These are phyloP conservation scores for Ceratocystis cacaofunesta DNA, from an alignment of 2,329 filamentous ascomycete genomes.

Conservation along the genomic window DNA sequence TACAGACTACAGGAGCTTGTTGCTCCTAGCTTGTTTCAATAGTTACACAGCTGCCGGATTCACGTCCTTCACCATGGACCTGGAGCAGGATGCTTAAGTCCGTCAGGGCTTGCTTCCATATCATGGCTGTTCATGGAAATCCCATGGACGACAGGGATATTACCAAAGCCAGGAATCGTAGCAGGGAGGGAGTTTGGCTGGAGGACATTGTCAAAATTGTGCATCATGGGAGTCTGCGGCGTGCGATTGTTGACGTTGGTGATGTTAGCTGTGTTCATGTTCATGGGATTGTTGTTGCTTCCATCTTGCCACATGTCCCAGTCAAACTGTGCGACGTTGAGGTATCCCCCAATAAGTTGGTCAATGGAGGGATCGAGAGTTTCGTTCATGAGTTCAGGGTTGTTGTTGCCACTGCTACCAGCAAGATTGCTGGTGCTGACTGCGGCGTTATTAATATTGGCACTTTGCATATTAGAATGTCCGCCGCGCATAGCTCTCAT, in stretches of 20 bases:
- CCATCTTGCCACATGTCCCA: conserved; percentile 31
- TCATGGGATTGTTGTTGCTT: background rate
- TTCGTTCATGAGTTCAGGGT: background rate
- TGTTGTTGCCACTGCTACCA: background rate
- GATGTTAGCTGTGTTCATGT: conserved; percentile 1
- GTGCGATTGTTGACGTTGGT: background rate
- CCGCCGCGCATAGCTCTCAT: background rate
- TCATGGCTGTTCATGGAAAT: conserved; percentile 2
- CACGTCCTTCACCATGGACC: background rate
- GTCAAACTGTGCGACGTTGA: conserved; percentile 31
- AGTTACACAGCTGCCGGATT: background rate
- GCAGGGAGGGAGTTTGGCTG: background rate
- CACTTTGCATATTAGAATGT: background rate
- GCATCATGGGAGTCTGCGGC: conserved; percentile 8
- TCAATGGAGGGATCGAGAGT: conserved; percentile 25
- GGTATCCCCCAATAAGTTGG: conserved; percentile 30
- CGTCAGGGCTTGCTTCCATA: background rate
- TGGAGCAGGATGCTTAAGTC: background rate
- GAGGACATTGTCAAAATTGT: conserved; percentile 2
- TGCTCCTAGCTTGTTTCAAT: background rate
- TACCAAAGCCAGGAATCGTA: conserved; percentile 14
- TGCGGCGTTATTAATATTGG: background rate
- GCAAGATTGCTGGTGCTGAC: background rate
- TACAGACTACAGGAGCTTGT: background rate
- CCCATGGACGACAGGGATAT: conserved; percentile 11